phyloP scores from a whole-genome alignment of 2,329 filamentous ascomycete genomes.

The Scorias spongiosa region DNA sequence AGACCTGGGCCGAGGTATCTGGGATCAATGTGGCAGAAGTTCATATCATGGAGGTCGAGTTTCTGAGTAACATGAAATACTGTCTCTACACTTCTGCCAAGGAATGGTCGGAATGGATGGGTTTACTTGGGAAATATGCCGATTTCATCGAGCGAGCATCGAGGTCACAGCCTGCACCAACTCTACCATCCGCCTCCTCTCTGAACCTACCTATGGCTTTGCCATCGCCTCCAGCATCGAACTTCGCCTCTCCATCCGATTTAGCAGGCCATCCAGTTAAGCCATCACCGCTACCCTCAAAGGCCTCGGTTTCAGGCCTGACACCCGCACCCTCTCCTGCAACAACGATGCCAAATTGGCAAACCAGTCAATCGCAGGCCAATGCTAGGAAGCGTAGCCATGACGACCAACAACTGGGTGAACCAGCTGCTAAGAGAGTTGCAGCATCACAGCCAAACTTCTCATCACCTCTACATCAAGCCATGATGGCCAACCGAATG shows the following conservation, averaged over 20 bases:
- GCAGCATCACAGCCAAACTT: conserved; percentile 11
- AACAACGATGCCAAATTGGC: conserved; percentile 26
- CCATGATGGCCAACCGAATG: conserved; percentile 19
- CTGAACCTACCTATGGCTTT: conserved; percentile 30
- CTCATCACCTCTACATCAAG: conserved; percentile 16
- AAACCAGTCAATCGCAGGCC: conserved; percentile 7
- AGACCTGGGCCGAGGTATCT: conserved; percentile 97
- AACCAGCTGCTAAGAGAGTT: conserved; percentile 41
- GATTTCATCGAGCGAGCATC: conserved; percentile 63
- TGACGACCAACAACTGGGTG: conserved; percentile 37
- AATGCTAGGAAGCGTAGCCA: conserved; percentile 40
- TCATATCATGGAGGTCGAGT: conserved; percentile 99
- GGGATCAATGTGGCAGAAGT: conserved; percentile 88
- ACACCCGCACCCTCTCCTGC: conserved; percentile 30
- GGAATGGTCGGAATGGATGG: conserved; percentile 80
- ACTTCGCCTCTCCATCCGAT: conserved; percentile 36
- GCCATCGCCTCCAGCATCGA: conserved; percentile 36
- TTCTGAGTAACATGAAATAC: conserved; percentile 96
- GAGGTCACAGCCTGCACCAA: conserved; percentile 24
- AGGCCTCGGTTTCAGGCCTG: conserved; percentile 19
- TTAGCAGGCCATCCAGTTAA: conserved; percentile 16
- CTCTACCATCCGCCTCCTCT: conserved; percentile 34
- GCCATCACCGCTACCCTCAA: conserved; percentile 24
- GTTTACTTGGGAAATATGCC: conserved; percentile 66
- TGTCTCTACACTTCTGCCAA: conserved; percentile 72